Conservation (phyloP, 805 yeast species). For the Debaryomyces maramus region DNA sequence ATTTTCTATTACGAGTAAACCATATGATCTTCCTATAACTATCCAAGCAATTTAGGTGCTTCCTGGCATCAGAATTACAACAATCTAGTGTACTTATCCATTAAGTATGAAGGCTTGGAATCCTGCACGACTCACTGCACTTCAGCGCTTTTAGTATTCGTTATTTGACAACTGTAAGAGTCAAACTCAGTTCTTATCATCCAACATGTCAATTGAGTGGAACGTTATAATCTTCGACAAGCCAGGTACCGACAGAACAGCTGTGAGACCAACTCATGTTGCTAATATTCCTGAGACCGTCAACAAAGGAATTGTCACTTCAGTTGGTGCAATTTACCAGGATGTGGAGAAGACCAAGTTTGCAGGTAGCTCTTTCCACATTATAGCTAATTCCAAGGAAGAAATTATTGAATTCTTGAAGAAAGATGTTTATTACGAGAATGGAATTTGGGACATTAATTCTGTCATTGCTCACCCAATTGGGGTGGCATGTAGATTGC, state of each 20-base stretch:
- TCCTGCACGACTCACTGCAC: too few species aligned
- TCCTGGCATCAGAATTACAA: too few species aligned
- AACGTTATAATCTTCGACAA: conserved; percentile 69
- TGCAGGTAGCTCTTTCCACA: conserved; percentile 67
- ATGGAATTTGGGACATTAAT: conserved; percentile 77
- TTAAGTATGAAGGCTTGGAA: too few species aligned
- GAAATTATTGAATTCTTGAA: conserved; percentile 65
- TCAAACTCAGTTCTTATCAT: too few species aligned
- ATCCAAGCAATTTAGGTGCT: too few species aligned
- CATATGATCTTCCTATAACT: too few species aligned
- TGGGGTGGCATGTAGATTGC: conserved; percentile 36
- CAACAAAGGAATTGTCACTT: conserved; percentile 37
- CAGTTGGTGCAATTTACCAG: conserved; percentile 46
- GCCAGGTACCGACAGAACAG: conserved; percentile 59
- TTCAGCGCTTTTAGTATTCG: too few species aligned
- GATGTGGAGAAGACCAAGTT: conserved; percentile 48
- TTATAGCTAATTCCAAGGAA: conserved; percentile 64
- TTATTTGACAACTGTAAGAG: too few species aligned
- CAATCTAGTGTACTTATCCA: too few species aligned
- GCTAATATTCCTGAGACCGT: conserved; percentile 29
- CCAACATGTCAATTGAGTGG: conserved; percentile 49
- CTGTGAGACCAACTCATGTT: conserved; percentile 52
- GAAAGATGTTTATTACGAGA: conserved; percentile 58
- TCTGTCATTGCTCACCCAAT: conserved; percentile 58
- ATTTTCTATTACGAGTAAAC: too few species aligned